These are phyloP conservation scores for Skeletonema tropicum DNA, from an alignment of 108 stramenopile species.

Conservation along the genomic window DNA sequence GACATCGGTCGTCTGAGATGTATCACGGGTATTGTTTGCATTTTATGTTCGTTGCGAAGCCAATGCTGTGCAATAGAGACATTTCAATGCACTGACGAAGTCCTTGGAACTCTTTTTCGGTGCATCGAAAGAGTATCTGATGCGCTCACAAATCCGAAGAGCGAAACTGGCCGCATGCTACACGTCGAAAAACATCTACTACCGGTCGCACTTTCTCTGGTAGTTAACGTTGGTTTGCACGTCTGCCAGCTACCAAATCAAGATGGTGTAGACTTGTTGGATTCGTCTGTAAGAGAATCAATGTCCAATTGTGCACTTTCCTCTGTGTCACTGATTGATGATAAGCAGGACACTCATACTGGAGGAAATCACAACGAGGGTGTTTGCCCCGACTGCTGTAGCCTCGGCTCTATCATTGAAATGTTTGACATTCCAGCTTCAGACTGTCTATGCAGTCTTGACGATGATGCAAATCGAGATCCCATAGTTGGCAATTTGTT, in stretches of 20 bases:
- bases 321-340: slow-evolving; percentile 20
- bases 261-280: neutral
- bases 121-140: slow-evolving; percentile 23
- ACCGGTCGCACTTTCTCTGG: neutral
- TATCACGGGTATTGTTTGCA: slow-evolving; percentile 29
- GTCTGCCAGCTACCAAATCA: slow-evolving; percentile 10
- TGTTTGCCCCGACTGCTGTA: slow-evolving; percentile 11
- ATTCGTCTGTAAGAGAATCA: slow-evolving; percentile 26
- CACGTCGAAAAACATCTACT: slow-evolving; percentile 24
- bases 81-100: slow-evolving; percentile 1
- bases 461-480: slow-evolving; percentile 2
- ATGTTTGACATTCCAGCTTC: neutral
- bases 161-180: slow-evolving; percentile 13
- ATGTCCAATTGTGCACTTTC: slow-evolving; percentile 36
- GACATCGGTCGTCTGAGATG: slow-evolving; percentile 18
- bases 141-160: slow-evolving; percentile 17
- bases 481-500: slow-evolving; percentile 8
- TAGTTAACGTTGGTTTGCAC: slow-evolving; percentile 37
- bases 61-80: neutral
- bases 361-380: slow-evolving; percentile 4
- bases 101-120: slow-evolving; percentile 15
- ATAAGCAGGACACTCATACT: neutral
- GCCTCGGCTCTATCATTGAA: slow-evolving; percentile 29
- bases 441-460: slow-evolving; percentile 28
- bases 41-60: slow-evolving; percentile 23